Percentiles rank a stretch among this genome's conserved stretches.
Conservation (phyloP, 2,329 filamentous ascomycete species). For the Rhinocladiella mackenziei region DNA sequence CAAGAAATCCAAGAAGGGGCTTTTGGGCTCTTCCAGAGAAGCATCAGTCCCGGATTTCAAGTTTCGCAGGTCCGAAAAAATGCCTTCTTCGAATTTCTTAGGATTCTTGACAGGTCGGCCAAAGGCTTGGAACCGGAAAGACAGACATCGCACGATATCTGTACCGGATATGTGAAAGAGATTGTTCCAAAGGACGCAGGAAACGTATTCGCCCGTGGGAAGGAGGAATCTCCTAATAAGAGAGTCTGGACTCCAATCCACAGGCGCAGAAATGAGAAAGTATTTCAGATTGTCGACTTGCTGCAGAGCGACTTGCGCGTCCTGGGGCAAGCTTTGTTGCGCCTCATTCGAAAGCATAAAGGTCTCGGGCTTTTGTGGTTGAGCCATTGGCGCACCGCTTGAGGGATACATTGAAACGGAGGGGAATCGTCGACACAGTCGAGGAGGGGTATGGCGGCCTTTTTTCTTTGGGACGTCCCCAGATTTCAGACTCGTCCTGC, state of each 20-base stretch:
- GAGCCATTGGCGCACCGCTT: conserved; percentile 76
- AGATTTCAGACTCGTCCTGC: conserved; percentile 19
- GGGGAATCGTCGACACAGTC: conserved; percentile 28
- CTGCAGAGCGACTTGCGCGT: conserved; percentile 94
- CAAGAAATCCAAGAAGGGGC: conserved; percentile 93
- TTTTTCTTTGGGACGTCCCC: conserved; percentile 20
- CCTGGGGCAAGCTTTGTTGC: conserved; percentile 90
- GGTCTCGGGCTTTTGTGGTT: conserved; percentile 93
- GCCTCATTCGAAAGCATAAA: conserved; percentile 98
- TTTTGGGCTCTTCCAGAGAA: conserved; percentile 97
- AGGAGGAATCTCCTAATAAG: conserved; percentile 94
- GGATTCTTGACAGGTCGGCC: conserved; percentile 98
- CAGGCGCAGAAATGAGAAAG: conserved; percentile 96
- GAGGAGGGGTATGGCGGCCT: conserved; percentile 16
- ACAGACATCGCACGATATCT: conserved; percentile 95
- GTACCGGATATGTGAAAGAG: conserved; percentile 99
- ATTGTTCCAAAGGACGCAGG: conserved; percentile 97
- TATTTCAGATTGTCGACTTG: conserved; percentile 99
- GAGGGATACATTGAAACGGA: conserved; percentile 65
- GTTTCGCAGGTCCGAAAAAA: conserved; percentile 97
- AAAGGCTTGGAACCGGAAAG: conserved; percentile 97
- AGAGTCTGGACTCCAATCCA: conserved; percentile 95
- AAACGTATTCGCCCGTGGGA: conserved; percentile 97
- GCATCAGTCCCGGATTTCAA: conserved; percentile 97
- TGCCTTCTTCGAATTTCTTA: conserved; percentile 99